Percentiles rank a stretch among this genome's conserved stretches.
phyloP scores from a whole-genome alignment of 129 eudicot species.

The Centella asiatica region DNA sequence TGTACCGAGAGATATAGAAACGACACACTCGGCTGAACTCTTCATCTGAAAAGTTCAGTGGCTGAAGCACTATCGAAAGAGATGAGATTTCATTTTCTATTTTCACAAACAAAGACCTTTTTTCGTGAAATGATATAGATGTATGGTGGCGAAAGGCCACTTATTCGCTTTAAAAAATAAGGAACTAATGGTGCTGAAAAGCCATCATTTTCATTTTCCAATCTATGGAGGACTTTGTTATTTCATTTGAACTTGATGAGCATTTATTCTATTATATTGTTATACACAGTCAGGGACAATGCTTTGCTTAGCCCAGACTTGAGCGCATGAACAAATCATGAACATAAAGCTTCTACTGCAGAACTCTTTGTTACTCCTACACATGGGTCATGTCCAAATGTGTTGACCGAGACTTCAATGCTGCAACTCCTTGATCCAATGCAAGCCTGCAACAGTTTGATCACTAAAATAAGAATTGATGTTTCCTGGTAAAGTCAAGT shows the following conservation, averaged over 20 bases:
- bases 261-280: slow-evolving; percentile 19
- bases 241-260: neutral
- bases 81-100: neutral
- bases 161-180: too few species aligned
- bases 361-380: slow-evolving; percentile 53
- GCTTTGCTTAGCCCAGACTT: slow-evolving; percentile 1
- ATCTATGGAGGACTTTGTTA: neutral
- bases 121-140: neutral
- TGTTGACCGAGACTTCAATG: slow-evolving; percentile 43
- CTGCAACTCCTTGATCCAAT: slow-evolving; percentile 71
- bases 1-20: too few species aligned
- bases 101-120: neutral
- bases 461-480: neutral
- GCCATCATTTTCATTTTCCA: neutral
- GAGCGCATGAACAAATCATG: slow-evolving; percentile 21
- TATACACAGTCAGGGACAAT: slow-evolving; percentile 10
- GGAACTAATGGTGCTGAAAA: slow-evolving; percentile 2
- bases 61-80: neutral
- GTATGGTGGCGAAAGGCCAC: neutral
- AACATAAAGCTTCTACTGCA: slow-evolving; percentile 79
- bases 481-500: neutral
- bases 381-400: slow-evolving; percentile 85
- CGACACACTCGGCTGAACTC: too few species aligned
- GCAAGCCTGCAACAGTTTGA: slow-evolving; percentile 53
- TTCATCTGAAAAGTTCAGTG: too few species aligned